Evolutionary conservation across 1,284 basidiomycete species (phyloP), one percentile per base, ranked within the genome.

Genomic region (Cerioporus squamosus): DNA sequence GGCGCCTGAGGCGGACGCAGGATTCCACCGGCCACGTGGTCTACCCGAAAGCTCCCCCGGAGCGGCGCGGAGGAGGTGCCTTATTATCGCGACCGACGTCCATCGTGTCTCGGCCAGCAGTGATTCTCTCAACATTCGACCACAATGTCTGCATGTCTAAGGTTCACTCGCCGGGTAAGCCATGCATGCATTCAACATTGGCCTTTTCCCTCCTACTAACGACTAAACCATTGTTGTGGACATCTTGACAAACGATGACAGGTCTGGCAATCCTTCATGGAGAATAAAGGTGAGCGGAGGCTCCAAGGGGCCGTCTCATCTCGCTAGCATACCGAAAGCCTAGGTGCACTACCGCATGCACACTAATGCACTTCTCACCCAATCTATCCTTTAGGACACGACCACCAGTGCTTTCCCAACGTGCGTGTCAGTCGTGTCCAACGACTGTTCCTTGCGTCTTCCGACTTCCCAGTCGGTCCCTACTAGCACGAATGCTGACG

Each of bases 211-310:
- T n/a, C n/a, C n/a, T n/a, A n/a, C n/a, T n/a, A n/a, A n/a, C n/a
- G n/a, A 10, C 33, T 36, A 36, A 36, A 36, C 3, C 9, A 12
- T 29, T 29, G 26, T 29, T 9, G 26, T 36, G 33, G 33, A 36
- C 33, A 14, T 12, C 33, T 36, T 36, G 33, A n/a, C 48, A 18
- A 51, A 9, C 26, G 9, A 36, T 51, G 47, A 23, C 55, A 91
- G 90, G 91, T 93, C 55, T 93, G 90, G 91, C 83, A 85, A 70
- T 91, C 88, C 12, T 93, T 93, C 68, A 65, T 92, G 2, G 84
- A 87, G 51, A 90, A 86, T 65, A 83, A 87, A 80, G 90, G 90
- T 87, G 46, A 15, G 72, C 39, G 39, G 40, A n/a, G 22, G 18
- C 18, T 40, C 26, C 48, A 22, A 23, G 51, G 6, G 33, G 33